Evolutionary conservation across 2,329 filamentous ascomycete genomes (phyloP).

Genomic region (Stachybotrys elegans): DNA sequence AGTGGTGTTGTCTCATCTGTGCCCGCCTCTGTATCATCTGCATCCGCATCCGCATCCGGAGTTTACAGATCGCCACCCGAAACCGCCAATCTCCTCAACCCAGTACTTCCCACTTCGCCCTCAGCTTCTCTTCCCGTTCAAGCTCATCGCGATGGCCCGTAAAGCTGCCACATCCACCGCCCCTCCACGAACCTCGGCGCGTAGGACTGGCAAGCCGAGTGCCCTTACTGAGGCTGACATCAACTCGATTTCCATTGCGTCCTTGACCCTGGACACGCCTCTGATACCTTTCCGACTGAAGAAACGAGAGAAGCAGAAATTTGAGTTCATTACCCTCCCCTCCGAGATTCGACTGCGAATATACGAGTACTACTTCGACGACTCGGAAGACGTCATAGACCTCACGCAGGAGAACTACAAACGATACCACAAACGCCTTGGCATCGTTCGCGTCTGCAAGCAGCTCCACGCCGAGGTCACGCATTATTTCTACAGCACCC

Average conservation of each 20-base stretch:
- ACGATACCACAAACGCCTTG: constrained; percentile 53
- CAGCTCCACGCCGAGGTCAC: constrained; percentile 59
- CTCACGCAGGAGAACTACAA: constrained; percentile 63
- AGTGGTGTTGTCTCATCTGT: too few species aligned
- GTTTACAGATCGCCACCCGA: too few species aligned
- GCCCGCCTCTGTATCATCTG: too few species aligned
- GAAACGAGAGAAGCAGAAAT: constrained; percentile 32
- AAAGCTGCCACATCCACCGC: too few species aligned
- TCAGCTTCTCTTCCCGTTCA: neutral
- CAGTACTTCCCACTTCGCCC: neutral
- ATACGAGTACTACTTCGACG: constrained; percentile 58
- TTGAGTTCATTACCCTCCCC: constrained; percentile 63
- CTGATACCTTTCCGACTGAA: constrained; percentile 25
- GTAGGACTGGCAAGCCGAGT: too few species aligned
- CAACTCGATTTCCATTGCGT: constrained; percentile 34
- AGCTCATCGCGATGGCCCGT: neutral
- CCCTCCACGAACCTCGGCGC: too few species aligned
- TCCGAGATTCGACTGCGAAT: constrained; percentile 65
- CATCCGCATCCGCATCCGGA: too few species aligned
- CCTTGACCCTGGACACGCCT: constrained; percentile 37
- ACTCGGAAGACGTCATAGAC: constrained; percentile 53
- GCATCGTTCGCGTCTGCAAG: constrained; percentile 55
- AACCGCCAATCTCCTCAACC: neutral
- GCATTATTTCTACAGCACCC: constrained; percentile 59
- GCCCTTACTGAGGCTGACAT: constrained; percentile 36